These are phyloP conservation scores for Spergularia marina DNA, from an alignment of 148 eudicot species.

Conservation along the genomic window DNA sequence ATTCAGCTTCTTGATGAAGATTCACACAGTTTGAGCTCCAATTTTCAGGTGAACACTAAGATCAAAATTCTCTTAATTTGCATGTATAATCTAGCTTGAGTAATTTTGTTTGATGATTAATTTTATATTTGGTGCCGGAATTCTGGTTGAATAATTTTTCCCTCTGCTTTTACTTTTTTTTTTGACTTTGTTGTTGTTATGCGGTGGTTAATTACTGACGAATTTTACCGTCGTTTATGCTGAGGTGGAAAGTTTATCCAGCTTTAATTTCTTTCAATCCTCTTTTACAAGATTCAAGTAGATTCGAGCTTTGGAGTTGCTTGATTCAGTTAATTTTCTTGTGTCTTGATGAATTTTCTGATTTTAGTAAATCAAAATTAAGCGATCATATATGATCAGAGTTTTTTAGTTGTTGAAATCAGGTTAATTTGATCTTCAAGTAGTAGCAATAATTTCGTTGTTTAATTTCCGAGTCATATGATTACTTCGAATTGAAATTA, in stretches of 20 bases:
- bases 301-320: not conserved
- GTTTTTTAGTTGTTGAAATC: no score
- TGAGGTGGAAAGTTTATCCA: slow-evolving; percentile 19
- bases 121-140: not conserved
- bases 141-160: not conserved
- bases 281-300: not conserved
- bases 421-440: no score
- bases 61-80: not conserved
- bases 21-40: slow-evolving; percentile 13
- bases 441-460: no score
- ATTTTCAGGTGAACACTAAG: slow-evolving; percentile 4
- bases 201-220: not conserved
- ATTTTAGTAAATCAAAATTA: slow-evolving; percentile 15
- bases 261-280: not conserved
- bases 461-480: no score
- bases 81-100: not conserved
- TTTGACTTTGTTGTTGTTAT: not conserved
- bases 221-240: slow-evolving; percentile 3
- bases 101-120: no score
- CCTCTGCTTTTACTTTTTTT: not conserved
- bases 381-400: not conserved
- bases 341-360: not conserved
- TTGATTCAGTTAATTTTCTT: not conserved
- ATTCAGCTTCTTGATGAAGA: slow-evolving; percentile 3
- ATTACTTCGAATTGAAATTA: not conserved